Evolutionary conservation across 73 alveolate species (phyloP).

Genomic region (Paramecium bursaria): DNA sequence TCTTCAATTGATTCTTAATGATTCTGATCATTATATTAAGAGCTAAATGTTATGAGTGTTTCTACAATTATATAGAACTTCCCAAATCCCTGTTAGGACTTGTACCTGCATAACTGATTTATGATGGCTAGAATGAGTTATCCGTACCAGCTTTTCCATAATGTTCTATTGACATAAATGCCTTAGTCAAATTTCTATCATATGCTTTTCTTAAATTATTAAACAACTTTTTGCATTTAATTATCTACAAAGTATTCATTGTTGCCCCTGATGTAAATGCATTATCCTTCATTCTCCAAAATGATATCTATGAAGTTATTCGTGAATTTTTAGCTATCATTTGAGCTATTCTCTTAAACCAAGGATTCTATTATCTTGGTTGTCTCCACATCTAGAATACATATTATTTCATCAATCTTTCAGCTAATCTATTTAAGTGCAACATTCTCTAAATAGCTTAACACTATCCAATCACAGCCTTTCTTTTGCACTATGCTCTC

Average conservation of each 20-base stretch:
- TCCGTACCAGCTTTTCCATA: constrained; percentile 30
- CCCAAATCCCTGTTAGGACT: constrained; percentile 27
- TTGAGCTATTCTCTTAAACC: constrained; percentile 45
- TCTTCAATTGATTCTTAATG: neutral
- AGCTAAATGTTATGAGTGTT: neutral
- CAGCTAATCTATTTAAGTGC: constrained; percentile 49
- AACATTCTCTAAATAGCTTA: constrained; percentile 21
- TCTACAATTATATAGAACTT: neutral
- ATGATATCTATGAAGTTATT: constrained; percentile 7
- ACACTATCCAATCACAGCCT: constrained; percentile 5
- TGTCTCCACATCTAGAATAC: constrained; percentile 27
- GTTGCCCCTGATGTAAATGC: neutral
- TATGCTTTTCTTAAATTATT: constrained; percentile 14
- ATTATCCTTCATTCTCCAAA: constrained; percentile 57
- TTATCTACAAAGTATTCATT: constrained; percentile 2
- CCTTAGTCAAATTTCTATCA: constrained; percentile 7
- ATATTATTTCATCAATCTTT: constrained; percentile 17
- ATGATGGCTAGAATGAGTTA: constrained; percentile 30
- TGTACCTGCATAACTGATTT: neutral
- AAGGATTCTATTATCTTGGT: neutral
- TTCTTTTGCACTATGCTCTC: constrained; percentile 16
- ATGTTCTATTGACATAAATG: constrained; percentile 38
- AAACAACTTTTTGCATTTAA: constrained; percentile 32
- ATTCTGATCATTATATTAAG: constrained; percentile 2
- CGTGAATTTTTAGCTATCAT: constrained; percentile 47